Conservation (phyloP, 345 rosid species). For the Hirschfeldia incana region DNA sequence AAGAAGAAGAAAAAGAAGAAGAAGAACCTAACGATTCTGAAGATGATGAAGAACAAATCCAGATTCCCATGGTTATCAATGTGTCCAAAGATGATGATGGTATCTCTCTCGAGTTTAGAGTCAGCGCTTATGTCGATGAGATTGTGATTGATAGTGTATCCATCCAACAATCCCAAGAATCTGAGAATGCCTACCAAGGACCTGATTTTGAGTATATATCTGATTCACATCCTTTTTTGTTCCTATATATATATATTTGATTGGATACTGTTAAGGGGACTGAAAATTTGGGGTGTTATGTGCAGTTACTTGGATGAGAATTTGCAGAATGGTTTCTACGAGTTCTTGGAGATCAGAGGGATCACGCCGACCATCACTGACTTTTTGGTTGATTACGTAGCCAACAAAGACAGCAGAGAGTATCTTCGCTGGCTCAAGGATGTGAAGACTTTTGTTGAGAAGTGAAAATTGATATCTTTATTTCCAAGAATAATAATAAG, state of each 20-base stretch:
- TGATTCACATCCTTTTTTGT: neutral
- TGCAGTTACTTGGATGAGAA: constrained; percentile 71
- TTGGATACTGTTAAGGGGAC: constrained; percentile 6
- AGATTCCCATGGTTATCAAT: constrained; percentile 55
- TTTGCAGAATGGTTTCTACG: constrained; percentile 62
- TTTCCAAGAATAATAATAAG: constrained; percentile 7
- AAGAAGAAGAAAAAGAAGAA: too few species aligned
- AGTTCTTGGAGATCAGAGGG: constrained; percentile 68
- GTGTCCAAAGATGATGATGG: constrained; percentile 48
- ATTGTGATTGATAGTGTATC: constrained; percentile 61
- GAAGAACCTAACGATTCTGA: constrained; percentile 19
- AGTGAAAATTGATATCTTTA: constrained; percentile 23
- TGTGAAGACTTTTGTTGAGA: constrained; percentile 52
- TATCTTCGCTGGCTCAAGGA: constrained; percentile 61
- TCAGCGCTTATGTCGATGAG: constrained; percentile 54
- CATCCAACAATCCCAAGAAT: constrained; percentile 42
- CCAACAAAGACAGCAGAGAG: constrained; percentile 62
- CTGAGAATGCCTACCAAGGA: constrained; percentile 52
- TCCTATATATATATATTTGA: neutral
- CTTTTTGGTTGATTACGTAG: constrained; percentile 51
- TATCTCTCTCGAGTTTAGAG: constrained; percentile 53
- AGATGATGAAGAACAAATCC: constrained; percentile 24
- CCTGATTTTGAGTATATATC: constrained; percentile 63
- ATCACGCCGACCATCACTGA: constrained; percentile 48
- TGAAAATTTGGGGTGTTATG: constrained; percentile 9